These are phyloP conservation scores for Fagus crenata DNA, from an alignment of 306 rosid species.

Conservation along the genomic window DNA sequence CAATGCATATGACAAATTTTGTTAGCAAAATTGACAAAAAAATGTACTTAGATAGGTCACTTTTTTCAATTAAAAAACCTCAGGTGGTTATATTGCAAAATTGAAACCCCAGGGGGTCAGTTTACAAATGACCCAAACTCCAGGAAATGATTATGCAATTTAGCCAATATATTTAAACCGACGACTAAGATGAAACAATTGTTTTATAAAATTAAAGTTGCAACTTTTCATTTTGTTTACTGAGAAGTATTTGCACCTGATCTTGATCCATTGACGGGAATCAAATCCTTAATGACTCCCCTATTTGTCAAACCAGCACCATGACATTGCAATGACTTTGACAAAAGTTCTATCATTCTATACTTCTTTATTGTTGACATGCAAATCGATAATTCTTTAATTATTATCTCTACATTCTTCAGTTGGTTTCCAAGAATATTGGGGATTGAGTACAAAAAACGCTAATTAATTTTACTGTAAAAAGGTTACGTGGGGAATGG, in stretches of 20 bases:
- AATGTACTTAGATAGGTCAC: too few relatives aligned
- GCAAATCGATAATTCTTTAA: neutral
- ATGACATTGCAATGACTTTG: neutral
- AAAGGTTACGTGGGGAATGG: neutral
- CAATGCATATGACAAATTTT: too few relatives aligned
- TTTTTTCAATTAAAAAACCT: too few relatives aligned
- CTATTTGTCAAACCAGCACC: neutral
- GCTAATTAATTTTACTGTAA: constrained; percentile 14
- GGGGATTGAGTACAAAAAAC: constrained; percentile 7
- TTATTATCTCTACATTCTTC: constrained; percentile 8
- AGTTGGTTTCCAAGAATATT: constrained; percentile 27
- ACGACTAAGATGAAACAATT: too few relatives aligned
- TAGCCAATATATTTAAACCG: too few relatives aligned
- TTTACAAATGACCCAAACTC: too few relatives aligned
- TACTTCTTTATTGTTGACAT: neutral
- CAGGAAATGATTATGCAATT: too few relatives aligned
- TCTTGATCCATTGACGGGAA: neutral
- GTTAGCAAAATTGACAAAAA: too few relatives aligned
- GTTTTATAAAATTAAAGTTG: too few relatives aligned
- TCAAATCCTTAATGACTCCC: constrained; percentile 29
- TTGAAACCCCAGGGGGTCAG: too few relatives aligned
- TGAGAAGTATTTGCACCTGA: neutral
- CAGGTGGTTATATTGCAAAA: too few relatives aligned
- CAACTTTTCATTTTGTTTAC: neutral
- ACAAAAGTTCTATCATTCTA: neutral